Evolutionary conservation across 768 basidiomycete genomes (phyloP), one percentile per base, ranked within the genome.

Genomic region (Cubamyces sp.): DNA sequence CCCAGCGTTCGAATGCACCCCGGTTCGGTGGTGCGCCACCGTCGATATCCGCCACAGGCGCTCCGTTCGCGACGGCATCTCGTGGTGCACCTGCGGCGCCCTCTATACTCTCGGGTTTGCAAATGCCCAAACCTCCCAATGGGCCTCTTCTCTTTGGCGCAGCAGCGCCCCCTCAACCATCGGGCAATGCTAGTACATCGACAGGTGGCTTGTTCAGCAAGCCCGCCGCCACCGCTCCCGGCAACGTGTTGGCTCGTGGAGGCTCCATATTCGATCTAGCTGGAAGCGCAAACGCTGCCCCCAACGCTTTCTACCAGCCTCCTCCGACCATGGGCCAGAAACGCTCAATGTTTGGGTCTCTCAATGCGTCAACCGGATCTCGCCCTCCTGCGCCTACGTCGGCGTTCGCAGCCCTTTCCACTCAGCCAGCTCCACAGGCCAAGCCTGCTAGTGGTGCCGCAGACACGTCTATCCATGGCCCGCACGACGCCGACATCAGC

Each of bases 291-390:
- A 81, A 80, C 52, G 77, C 76, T 34, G 78, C 81, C 9, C 79
- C 77, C 23, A 91, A 90, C 64, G 89, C 89, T 4, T 91, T 91
- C 70, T 90, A 85, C 68, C 78, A 81, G 40, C 87, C 86, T 0
- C 81, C 84, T 3, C 65, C 73, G 12, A 56, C 71, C 1, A 53
- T 62, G 9, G 65, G 60, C 19, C 43, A 49, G 2, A 71, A 68
- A 21, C 67, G 67, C 7, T 59, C 67, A 1, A 6, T 56, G 49
- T 64, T 59, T 23, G 57, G 60, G 16, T 25, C 61, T 15, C 30
- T 61, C 51, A 41, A 50, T 40, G 18, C 40, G 50, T 25, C 55
- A 37, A 39, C 58, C 56, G 6, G 3, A 45, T 11, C 66, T 49
- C 51, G 60, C 30, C 21, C 21, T 18, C 34, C 52, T 15, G 53